Evolutionary conservation across 192 early-diverging fungal species (phyloP).

Genomic region (Linnemannia hyalina): DNA sequence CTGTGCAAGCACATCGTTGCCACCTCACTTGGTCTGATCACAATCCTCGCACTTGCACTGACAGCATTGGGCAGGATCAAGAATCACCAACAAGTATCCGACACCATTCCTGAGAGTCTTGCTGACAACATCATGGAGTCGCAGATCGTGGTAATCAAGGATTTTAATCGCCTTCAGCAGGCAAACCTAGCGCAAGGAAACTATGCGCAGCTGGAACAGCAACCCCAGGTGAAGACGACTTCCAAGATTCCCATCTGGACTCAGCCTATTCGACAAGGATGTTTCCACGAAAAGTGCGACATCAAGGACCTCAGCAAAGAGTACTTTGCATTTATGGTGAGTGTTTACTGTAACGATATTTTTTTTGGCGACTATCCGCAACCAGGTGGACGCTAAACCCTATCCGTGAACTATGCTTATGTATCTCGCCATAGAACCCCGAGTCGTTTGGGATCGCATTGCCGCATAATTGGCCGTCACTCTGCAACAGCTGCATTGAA

Average conservation of each 20-base stretch:
- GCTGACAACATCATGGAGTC: conserved; percentile 26
- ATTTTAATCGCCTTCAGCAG: conserved; percentile 6
- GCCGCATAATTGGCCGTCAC: conserved; percentile 32
- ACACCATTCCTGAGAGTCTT: conserved; percentile 28
- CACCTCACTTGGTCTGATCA: conserved; percentile 17
- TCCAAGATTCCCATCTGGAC: conserved; percentile 37
- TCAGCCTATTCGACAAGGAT: conserved; percentile 1
- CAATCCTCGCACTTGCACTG: conserved; percentile 36
- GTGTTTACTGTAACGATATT: neutral
- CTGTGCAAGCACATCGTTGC: conserved; percentile 8
- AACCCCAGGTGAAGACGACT: neutral
- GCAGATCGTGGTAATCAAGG: conserved; percentile 37
- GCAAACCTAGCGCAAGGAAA: neutral
- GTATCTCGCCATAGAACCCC: conserved; percentile 8
- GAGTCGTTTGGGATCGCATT: conserved; percentile 32
- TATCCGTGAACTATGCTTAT: neutral
- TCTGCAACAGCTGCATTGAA: conserved; percentile 52
- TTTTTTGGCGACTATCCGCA: neutral
- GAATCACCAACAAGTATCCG: conserved; percentile 24
- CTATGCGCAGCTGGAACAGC: neutral
- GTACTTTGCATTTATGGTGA: conserved; percentile 48
- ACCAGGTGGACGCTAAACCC: no score
- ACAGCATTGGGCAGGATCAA: conserved; percentile 31
- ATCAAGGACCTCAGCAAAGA: conserved; percentile 17
- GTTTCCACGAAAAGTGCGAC: conserved; percentile 26